These are phyloP conservation scores for Coemansia sp. DNA, from an alignment of 192 early-diverging fungal genomes.

Conservation along the genomic window DNA sequence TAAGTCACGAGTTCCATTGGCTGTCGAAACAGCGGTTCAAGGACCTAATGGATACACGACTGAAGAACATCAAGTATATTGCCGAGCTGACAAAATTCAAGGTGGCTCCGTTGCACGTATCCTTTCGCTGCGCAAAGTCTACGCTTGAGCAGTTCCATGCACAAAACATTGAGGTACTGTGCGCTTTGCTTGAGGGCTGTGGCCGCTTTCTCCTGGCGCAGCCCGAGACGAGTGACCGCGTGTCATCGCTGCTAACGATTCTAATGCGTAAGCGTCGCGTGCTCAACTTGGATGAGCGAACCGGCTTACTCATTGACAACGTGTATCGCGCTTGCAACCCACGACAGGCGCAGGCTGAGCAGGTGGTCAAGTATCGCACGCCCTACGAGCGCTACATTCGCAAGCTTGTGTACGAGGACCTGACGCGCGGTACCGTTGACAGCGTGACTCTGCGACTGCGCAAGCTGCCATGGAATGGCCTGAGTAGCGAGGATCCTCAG, in stretches of 20 bases:
- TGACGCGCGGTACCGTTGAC: constrained; percentile 73
- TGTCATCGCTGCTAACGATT: constrained; percentile 78
- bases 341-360: constrained; percentile 64
- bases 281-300: constrained; percentile 84
- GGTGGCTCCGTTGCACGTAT: constrained; percentile 77
- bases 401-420: constrained; percentile 85
- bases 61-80: constrained; percentile 81
- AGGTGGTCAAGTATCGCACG: constrained; percentile 71
- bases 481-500: constrained; percentile 30
- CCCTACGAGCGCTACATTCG: constrained; percentile 88
- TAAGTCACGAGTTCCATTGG: constrained; percentile 61
- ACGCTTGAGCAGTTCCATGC: constrained; percentile 85
- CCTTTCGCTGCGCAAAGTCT: constrained; percentile 85
- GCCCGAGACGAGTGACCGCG: constrained; percentile 73
- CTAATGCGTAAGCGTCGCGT: constrained; percentile 87
- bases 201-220: constrained; percentile 84
- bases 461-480: constrained; percentile 86
- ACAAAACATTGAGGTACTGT: constrained; percentile 85
- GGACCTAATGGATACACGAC: constrained; percentile 41
- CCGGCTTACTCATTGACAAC: constrained; percentile 90
- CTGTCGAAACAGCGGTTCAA: constrained; percentile 69
- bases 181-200: constrained; percentile 82
- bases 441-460: constrained; percentile 72
- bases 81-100: constrained; percentile 94
- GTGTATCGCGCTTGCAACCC: constrained; percentile 91